Evolutionary conservation across 2,329 filamentous ascomycete species (phyloP).

Genomic region (Trichoderma afroharzianum): DNA sequence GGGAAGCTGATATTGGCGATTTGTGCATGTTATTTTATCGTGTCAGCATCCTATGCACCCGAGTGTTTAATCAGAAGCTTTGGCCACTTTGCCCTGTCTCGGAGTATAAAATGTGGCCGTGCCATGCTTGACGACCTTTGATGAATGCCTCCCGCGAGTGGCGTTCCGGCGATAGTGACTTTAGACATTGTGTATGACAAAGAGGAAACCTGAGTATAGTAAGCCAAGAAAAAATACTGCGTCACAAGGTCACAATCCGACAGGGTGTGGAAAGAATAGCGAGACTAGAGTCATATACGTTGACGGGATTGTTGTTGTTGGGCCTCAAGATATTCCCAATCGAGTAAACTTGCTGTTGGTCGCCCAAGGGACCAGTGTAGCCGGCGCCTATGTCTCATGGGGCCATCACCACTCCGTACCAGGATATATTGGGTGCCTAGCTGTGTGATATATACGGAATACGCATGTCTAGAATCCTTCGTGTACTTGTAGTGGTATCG

Average conservation of each 20-base stretch:
- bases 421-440: neutral
- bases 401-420: neutral
- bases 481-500: neutral
- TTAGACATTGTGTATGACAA: slow-evolving; percentile 4
- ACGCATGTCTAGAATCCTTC: neutral
- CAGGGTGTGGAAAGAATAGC: slow-evolving; percentile 11
- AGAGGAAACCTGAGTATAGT: neutral
- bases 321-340: neutral
- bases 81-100: neutral
- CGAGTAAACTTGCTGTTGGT: slow-evolving; percentile 2
- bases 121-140: neutral
- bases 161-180: neutral
- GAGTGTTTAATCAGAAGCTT: neutral
- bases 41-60: neutral
- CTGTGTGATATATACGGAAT: neutral
- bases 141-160: neutral
- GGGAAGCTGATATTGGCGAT: neutral
- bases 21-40: neutral
- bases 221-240: neutral
- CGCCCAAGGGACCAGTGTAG: neutral
- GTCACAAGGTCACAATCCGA: slow-evolving; percentile 12
- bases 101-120: slow-evolving; percentile 6
- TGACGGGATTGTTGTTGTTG: neutral
- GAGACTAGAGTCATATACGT: neutral
- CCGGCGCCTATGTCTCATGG: slow-evolving; percentile 2